These are phyloP conservation scores for Pseudogymnoascus sp. DNA, from an alignment of 2,329 filamentous ascomycete genomes.

Conservation along the genomic window DNA sequence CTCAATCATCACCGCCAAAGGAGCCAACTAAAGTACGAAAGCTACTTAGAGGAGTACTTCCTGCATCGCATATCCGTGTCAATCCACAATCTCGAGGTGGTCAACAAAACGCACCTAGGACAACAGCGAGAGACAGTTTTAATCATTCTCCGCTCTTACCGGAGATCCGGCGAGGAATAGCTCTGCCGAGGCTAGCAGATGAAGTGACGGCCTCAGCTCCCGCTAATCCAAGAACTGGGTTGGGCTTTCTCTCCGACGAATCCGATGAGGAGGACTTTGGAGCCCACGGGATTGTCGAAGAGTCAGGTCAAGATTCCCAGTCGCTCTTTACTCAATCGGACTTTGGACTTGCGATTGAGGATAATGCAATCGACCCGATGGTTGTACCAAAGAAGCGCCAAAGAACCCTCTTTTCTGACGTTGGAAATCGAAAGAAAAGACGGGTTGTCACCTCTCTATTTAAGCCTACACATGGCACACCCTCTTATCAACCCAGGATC, in stretches of 20 bases:
- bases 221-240: background rate
- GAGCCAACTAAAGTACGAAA: constrained; percentile 18
- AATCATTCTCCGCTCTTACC: constrained; percentile 17
- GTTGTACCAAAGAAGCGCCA: constrained; percentile 24
- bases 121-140: constrained; percentile 10
- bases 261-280: constrained; percentile 20
- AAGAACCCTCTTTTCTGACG: constrained; percentile 5
- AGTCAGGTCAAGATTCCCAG: constrained; percentile 11
- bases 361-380: constrained; percentile 30
- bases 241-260: constrained; percentile 23
- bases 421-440: constrained; percentile 18
- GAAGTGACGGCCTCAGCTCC: background rate
- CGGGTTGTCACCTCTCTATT: constrained; percentile 13
- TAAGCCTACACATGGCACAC: background rate
- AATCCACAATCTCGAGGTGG: constrained; percentile 40
- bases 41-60: constrained; percentile 51
- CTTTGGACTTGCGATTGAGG: constrained; percentile 24
- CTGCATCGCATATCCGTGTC: constrained; percentile 59
- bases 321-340: constrained; percentile 18
- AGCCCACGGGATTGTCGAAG: constrained; percentile 14
- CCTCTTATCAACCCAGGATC: constrained; percentile 23
- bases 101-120: constrained; percentile 9
- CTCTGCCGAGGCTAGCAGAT: constrained; percentile 20
- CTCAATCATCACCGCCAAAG: background rate
- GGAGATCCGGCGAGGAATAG: constrained; percentile 24